Evolutionary conservation across 495 filamentous ascomycete genomes (phyloP).

Genomic region (Cryomyces minteri): DNA sequence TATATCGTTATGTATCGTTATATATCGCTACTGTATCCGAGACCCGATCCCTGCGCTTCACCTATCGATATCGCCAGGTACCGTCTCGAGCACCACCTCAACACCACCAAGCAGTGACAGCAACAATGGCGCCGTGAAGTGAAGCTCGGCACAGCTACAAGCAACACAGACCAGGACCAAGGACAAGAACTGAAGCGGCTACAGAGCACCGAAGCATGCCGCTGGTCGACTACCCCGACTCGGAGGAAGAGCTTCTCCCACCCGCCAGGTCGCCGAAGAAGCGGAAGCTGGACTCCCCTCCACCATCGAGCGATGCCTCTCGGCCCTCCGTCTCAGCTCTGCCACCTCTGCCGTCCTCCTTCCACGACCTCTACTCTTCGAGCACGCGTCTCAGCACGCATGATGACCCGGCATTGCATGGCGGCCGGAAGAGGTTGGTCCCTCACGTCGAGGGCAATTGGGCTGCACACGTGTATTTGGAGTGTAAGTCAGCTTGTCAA

Average conservation of each 20-base stretch:
- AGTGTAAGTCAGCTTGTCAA: conserved; percentile 42
- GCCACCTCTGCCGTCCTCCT: conserved; percentile 65
- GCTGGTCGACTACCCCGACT: conserved; percentile 66
- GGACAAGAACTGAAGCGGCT: no score
- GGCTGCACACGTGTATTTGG: conserved; percentile 83
- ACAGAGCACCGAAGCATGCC: conserved; percentile 31
- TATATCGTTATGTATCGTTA: no score
- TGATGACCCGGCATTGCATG: conserved; percentile 74
- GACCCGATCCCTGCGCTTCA: no score
- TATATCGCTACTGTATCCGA: no score
- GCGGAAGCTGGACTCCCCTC: no score
- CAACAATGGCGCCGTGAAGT: no score
- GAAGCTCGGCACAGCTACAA: no score
- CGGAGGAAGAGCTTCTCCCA: conserved; percentile 24
- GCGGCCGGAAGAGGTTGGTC: conserved; percentile 58
- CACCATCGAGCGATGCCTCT: not conserved
- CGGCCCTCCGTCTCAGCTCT: conserved; percentile 22
- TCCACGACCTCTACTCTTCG: conserved; percentile 83
- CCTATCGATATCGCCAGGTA: no score
- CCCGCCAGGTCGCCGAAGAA: not conserved
- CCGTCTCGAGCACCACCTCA: no score
- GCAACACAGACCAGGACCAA: no score
- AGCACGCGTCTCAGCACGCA: conserved; percentile 49
- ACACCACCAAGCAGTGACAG: no score
- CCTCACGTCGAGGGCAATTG: conserved; percentile 83